Percentiles rank a stretch among this genome's conserved stretches.
Evolutionary conservation across 805 yeast genomes (phyloP).

Genomic region (Saturnispora serradocipensis): DNA sequence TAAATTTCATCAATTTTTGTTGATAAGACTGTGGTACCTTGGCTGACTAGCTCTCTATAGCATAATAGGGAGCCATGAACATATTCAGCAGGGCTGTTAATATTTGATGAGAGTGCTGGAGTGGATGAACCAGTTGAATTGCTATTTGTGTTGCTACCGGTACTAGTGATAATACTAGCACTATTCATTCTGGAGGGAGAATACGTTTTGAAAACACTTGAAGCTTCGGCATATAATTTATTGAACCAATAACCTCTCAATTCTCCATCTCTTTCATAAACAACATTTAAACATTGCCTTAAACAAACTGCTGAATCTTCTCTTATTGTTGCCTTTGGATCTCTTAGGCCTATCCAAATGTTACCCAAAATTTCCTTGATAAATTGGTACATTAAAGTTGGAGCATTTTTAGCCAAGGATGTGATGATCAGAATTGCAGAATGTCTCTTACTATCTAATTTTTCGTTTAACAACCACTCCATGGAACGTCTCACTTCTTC

Average conservation of each 20-base stretch:
- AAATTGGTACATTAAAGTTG: slow-evolving; percentile 71
- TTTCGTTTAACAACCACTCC: slow-evolving; percentile 86
- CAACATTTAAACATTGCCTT: slow-evolving; percentile 67
- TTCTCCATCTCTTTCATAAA: slow-evolving; percentile 67
- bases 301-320: slow-evolving; percentile 78
- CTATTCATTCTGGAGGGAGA: neutral
- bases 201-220: slow-evolving; percentile 19
- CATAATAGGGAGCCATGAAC: slow-evolving; percentile 85
- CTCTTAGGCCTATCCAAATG: slow-evolving; percentile 83
- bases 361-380: slow-evolving; percentile 71
- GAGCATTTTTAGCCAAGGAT: slow-evolving; percentile 79
- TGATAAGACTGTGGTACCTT: slow-evolving; percentile 64
- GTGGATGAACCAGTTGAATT: neutral
- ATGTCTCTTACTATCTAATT: slow-evolving; percentile 78
- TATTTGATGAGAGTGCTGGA: slow-evolving; percentile 2
- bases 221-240: slow-evolving; percentile 36
- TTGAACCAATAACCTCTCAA: slow-evolving; percentile 69
- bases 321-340: slow-evolving; percentile 64
- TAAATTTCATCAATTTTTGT: slow-evolving; percentile 69
- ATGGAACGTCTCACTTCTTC: slow-evolving; percentile 81
- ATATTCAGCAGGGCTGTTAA: slow-evolving; percentile 41
- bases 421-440: slow-evolving; percentile 81
- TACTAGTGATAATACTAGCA: neutral
- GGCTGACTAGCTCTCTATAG: slow-evolving; percentile 64
- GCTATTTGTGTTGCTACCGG: neutral